A percentile compares a stretch with the other conserved stretches of the same genome.
These are phyloP conservation scores for Phytophthora pluvialis DNA, from an alignment of 352 stramenopile species.

Conservation along the genomic window DNA sequence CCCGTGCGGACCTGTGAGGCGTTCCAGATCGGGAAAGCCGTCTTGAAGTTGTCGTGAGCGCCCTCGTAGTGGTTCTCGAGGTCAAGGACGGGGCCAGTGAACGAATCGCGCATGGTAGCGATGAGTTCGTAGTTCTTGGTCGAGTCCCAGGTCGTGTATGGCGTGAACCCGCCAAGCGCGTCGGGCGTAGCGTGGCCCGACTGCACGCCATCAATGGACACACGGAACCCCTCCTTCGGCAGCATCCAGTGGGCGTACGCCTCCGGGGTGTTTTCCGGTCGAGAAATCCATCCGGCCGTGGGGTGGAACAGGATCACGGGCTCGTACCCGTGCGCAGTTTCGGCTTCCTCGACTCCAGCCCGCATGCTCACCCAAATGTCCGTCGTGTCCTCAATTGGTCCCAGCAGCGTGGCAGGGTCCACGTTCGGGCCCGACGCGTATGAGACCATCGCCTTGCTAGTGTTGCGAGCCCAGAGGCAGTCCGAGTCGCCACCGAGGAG, in stretches of 20 bases:
- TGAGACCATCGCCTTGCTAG: constrained; percentile 6
- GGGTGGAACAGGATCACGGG: constrained; percentile 26
- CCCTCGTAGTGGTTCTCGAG: constrained; percentile 36
- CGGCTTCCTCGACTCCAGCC: constrained; percentile 17
- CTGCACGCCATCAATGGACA: constrained; percentile 27
- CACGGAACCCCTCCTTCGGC: constrained; percentile 22
- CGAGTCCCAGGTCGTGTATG: constrained; percentile 25
- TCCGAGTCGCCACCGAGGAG: constrained; percentile 32
- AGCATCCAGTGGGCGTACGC: constrained; percentile 27
- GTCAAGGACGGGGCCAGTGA: constrained; percentile 30
- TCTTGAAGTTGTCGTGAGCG: constrained; percentile 26
- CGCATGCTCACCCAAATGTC: constrained; percentile 27
- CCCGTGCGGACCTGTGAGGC: constrained; percentile 26
- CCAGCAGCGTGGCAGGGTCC: constrained; percentile 11
- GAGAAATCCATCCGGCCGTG: constrained; percentile 11
- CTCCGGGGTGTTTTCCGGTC: constrained; percentile 19
- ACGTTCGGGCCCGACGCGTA: constrained; percentile 17
- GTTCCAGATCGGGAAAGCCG: constrained; percentile 20
- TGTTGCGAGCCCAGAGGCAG: constrained; percentile 30
- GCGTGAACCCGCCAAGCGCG: constrained; percentile 7
- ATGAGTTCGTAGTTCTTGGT: constrained; percentile 39
- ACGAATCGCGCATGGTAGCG: constrained; percentile 26
- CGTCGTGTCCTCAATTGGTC: constrained; percentile 27
- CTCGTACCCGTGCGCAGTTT: constrained; percentile 19
- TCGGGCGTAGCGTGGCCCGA: constrained; percentile 20